Conservation (phyloP, 2,329 filamentous ascomycete genomes). For the Nigrospora osmanthi region DNA sequence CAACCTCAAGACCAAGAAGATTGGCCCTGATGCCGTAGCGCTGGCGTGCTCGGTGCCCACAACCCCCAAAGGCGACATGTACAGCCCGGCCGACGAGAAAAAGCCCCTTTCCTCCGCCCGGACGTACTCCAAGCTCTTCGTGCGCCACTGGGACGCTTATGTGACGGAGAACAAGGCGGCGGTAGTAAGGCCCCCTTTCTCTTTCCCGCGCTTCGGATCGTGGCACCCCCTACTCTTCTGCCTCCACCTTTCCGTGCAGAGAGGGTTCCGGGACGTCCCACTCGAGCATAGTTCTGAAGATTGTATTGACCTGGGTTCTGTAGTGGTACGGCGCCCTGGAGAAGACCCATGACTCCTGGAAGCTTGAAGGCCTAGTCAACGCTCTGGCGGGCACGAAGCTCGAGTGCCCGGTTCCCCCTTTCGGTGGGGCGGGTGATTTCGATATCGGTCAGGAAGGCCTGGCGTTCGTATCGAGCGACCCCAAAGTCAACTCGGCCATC, state of each 20-base stretch:
- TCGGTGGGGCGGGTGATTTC: constrained; percentile 75
- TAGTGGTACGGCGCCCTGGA: constrained; percentile 20
- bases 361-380: constrained; percentile 49
- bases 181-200: constrained; percentile 56
- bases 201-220: too few species aligned
- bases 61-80: constrained; percentile 60
- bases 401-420: constrained; percentile 65
- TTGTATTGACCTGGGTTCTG: too few species aligned
- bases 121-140: constrained; percentile 68
- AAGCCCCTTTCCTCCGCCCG: constrained; percentile 57
- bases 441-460: constrained; percentile 61
- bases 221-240: too few species aligned
- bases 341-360: constrained; percentile 30
- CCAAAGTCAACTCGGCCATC: constrained; percentile 59
- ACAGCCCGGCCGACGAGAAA: constrained; percentile 54
- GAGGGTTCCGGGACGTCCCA: too few species aligned
- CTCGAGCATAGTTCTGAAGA: too few species aligned
- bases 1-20: constrained; percentile 49
- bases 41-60: constrained; percentile 57
- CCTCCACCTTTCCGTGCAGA: too few species aligned
- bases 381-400: constrained; percentile 52
- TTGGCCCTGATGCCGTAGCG: constrained; percentile 41
- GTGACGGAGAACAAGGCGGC: constrained; percentile 60
- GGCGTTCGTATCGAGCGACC: constrained; percentile 70
- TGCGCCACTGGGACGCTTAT: constrained; percentile 79